Evolutionary conservation across 768 basidiomycete species (phyloP), one percentile per base, ranked within the genome.

Genomic region (Lyophyllum shimeji): DNA sequence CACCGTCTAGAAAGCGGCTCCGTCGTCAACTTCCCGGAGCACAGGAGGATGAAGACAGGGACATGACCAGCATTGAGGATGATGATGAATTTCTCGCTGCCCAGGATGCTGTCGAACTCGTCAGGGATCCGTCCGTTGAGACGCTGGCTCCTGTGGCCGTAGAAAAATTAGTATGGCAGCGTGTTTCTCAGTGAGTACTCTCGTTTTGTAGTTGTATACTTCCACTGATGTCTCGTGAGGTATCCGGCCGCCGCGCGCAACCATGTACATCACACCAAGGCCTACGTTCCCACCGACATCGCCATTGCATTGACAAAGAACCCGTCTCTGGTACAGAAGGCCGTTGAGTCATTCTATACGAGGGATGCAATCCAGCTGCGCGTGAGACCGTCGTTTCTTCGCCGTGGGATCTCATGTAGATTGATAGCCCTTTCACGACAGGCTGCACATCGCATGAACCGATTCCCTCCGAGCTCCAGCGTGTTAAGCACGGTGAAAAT

Each of bases 321-420:
- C 58, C 88, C 87, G 0, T 71, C 79, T 1, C 79, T 99, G 13
- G 77, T 95, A 15, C 94, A 98, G 63, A 89, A 86, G 64, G 90
- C 95, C 0, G 82, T 90, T 2, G 95, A 95, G 70, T 82, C 90
- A 3, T 99, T 99, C 69, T 99, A 99, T 69, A 97, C 95, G 3
- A 82, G 97, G 51, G 97, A 98, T 75, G 90, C 91, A 0, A 76
- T 88, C 13, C 94, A 95, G 69, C 75, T 98, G 52, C 85, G 95
- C 37, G 93, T 96, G 70, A 70, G 86, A 69, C 12, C 49, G 25
- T 40, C 48, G 42, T 25, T 29, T 27, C 17, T 20, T 45, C n/a
- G 37, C 23, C 46, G n/a, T 46, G 20, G 11, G 48, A 33, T 49
- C 23, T 44, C n/a, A 6, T n/a, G n/a, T n/a, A n/a, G 46, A 18